Conservation (phyloP, 2,329 filamentous ascomycete genomes). For the Trichoderma aggressivum region DNA sequence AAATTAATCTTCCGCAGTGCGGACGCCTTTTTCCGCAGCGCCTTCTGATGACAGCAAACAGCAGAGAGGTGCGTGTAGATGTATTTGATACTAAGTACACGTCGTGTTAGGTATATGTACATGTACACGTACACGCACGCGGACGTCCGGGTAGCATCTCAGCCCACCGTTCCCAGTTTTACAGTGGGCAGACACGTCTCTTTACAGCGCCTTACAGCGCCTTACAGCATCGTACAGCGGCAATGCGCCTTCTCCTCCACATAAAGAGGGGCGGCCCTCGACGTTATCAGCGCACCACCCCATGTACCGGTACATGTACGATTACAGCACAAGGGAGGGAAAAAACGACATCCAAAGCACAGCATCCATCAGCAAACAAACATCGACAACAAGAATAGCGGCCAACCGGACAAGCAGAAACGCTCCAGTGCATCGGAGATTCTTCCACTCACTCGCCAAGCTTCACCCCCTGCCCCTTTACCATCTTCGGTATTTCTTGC, state of each 20-base stretch:
- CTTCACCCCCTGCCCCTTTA: neutral
- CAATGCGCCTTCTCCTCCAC: neutral
- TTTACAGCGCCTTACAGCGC: neutral
- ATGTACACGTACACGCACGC: neutral
- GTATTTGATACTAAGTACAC: neutral
- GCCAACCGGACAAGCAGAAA: neutral
- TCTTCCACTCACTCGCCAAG: neutral
- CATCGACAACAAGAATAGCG: neutral
- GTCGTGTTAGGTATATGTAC: neutral
- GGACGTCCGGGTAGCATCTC: neutral
- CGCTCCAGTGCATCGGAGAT: neutral
- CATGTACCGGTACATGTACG: neutral
- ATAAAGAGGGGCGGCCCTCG: neutral
- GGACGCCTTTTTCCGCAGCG: neutral
- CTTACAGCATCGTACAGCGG: neutral
- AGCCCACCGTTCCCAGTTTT: neutral
- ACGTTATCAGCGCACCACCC: neutral
- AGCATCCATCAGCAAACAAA: neutral
- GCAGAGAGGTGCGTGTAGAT: neutral
- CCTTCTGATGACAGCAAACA: neutral
- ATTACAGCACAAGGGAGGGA: neutral
- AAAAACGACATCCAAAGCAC: neutral
- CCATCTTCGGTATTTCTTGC: conserved; percentile 6
- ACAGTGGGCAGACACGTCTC: neutral
- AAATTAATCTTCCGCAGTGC: neutral